A percentile compares a stretch with the other conserved stretches of the same genome.
Evolutionary conservation across 2,329 filamentous ascomycete genomes (phyloP).

Genomic region (Pseudocercospora fijiensis): DNA sequence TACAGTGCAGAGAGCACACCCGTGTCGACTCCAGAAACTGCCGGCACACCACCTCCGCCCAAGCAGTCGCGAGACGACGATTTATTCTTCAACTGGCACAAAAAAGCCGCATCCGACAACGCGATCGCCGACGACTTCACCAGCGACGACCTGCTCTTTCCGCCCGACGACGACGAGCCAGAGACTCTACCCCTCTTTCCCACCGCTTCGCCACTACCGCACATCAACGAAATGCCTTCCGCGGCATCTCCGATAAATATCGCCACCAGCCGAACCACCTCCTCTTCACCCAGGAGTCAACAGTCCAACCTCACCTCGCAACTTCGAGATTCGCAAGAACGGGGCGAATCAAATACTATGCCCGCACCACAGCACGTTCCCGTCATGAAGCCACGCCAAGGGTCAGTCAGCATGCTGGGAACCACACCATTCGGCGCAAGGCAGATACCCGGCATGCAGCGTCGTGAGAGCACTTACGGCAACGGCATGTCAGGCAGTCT

Average conservation of each 20-base stretch:
- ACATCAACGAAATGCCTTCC: slow-evolving; percentile 50
- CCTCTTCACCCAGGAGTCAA: slow-evolving; percentile 60
- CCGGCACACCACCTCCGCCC: slow-evolving; percentile 12
- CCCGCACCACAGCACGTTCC: slow-evolving; percentile 22
- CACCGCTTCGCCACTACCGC: slow-evolving; percentile 23
- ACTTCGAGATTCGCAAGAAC: slow-evolving; percentile 50
- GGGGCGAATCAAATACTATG: slow-evolving; percentile 21
- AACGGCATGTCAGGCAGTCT: slow-evolving; percentile 54
- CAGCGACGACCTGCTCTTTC: slow-evolving; percentile 37
- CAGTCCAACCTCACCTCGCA: slow-evolving; percentile 64
- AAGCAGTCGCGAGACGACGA: slow-evolving; percentile 22
- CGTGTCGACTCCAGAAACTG: slow-evolving; percentile 29
- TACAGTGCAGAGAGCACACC: slow-evolving; percentile 33
- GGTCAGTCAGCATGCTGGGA: slow-evolving; percentile 53
- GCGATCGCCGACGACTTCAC: slow-evolving; percentile 29
- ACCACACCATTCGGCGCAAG: slow-evolving; percentile 58
- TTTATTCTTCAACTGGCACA: slow-evolving; percentile 22
- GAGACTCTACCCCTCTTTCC: slow-evolving; percentile 28
- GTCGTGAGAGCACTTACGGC: slow-evolving; percentile 55
- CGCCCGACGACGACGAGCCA: slow-evolving; percentile 31
- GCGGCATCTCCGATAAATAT: slow-evolving; percentile 61
- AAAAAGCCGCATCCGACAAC: slow-evolving; percentile 20
- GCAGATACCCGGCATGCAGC: slow-evolving; percentile 58
- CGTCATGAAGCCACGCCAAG: slow-evolving; percentile 48
- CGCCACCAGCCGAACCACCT: slow-evolving; percentile 52